phyloP scores from a whole-genome alignment of 129 eudicot genomes.

The Escallonia herrerae region DNA sequence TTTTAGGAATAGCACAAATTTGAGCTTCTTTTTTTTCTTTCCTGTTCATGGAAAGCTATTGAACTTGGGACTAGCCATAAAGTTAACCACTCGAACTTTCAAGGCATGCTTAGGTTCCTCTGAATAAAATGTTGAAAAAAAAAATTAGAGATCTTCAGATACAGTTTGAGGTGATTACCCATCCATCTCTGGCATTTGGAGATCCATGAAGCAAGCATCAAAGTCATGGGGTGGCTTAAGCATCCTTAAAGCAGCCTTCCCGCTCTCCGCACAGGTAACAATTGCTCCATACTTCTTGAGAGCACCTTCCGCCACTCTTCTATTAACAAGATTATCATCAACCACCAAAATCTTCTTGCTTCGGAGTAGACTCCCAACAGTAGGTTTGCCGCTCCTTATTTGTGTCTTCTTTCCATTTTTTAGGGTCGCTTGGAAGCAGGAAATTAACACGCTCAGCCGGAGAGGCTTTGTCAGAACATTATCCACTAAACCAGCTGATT shows the following conservation, averaged over 20 bases:
- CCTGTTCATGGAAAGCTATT: too few relatives aligned
- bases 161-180: conserved; percentile 38
- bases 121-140: too few relatives aligned
- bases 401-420: conserved; percentile 32
- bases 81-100: too few relatives aligned
- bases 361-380: conserved; percentile 45
- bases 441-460: conserved; percentile 43
- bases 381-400: conserved; percentile 32
- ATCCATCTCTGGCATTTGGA: conserved; percentile 98
- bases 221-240: conserved; percentile 76
- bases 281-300: conserved; percentile 81
- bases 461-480: conserved; percentile 60
- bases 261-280: conserved; percentile 75
- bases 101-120: too few relatives aligned
- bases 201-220: conserved; percentile 98
- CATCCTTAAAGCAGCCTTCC: conserved; percentile 45
- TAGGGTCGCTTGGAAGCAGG: conserved; percentile 54
- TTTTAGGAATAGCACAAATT: too few relatives aligned
- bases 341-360: conserved; percentile 72
- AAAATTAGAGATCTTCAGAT: neutral
- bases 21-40: too few relatives aligned
- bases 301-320: conserved; percentile 92
- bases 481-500: conserved; percentile 49
- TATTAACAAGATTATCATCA: conserved; percentile 79
- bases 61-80: too few relatives aligned